phyloP scores from a whole-genome alignment of 2,329 filamentous ascomycete genomes.

The Colletotrichum lindemuthianum region DNA sequence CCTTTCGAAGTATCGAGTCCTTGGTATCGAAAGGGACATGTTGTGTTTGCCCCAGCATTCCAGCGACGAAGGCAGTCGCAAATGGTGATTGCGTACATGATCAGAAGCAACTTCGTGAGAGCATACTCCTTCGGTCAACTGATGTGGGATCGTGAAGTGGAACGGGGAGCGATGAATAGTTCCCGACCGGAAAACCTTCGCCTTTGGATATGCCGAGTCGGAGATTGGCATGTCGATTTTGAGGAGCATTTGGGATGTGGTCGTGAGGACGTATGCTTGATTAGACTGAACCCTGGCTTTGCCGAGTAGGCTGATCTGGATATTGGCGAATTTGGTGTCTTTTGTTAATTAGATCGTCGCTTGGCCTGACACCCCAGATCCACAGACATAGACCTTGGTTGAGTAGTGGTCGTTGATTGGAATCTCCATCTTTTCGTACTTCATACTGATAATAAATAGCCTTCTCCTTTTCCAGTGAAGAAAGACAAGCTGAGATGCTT shows the following conservation, averaged over 20 bases:
- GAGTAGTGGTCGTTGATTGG: slow-evolving; percentile 62
- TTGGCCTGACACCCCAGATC: slow-evolving; percentile 60
- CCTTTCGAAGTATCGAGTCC: slow-evolving; percentile 62
- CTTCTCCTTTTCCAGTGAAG: background rate
- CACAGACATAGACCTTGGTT: slow-evolving; percentile 65
- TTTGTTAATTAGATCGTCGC: slow-evolving; percentile 55
- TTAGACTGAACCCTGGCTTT: slow-evolving; percentile 60
- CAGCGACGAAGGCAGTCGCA: slow-evolving; percentile 63
- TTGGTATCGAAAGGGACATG: slow-evolving; percentile 62
- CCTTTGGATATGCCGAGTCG: slow-evolving; percentile 56
- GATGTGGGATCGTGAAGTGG: slow-evolving; percentile 65
- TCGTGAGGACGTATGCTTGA: slow-evolving; percentile 57
- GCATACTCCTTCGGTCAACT: slow-evolving; percentile 66
- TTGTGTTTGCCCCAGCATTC: slow-evolving; percentile 64
- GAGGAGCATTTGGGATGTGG: slow-evolving; percentile 62
- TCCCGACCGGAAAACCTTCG: slow-evolving; percentile 58
- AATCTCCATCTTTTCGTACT: slow-evolving; percentile 53
- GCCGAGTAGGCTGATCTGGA: slow-evolving; percentile 64
- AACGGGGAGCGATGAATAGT: slow-evolving; percentile 62
- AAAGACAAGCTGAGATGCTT: background rate
- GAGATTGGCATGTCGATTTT: slow-evolving; percentile 65
- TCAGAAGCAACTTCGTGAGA: slow-evolving; percentile 57
- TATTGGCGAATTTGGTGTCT: slow-evolving; percentile 58
- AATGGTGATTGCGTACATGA: slow-evolving; percentile 59
- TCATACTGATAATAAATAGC: background rate